Base-by-base conservation (phyloP, 192 early-diverging fungal genomes). In the Entomortierella chlamydospora region DNA sequence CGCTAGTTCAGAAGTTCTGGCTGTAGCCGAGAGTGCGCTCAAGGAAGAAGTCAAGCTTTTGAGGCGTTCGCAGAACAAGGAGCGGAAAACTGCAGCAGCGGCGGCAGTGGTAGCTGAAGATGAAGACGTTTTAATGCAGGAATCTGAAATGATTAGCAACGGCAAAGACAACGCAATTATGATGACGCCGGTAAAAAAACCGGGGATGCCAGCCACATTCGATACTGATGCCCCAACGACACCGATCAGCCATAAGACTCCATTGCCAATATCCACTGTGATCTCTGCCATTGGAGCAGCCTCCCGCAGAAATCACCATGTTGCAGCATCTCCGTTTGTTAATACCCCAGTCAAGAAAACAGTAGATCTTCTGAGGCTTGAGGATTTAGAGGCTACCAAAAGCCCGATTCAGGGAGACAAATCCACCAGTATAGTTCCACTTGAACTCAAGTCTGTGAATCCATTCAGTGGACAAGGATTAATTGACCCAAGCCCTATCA, bases 281-380 rank as follows among this genome's bases (percentile, higher is more conserved):
- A 70, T 79, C 17, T 65, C 76, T 13, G 76, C 76, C 26, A 50
- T 79, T 20, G 76, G 76, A 26, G 76, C 76, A 28, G 76, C 76
- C 2, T 79, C 76, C 1, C 67, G 76, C 6, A 61, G 76, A 9
- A 70, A 78, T 29, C 56, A 62, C 30, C 18, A 64, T 3, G 47
- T 25, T 1, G 23, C 68, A 26, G 53, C 53, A 22, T 64, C 61
- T 11, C 76, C 76, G 0, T 66, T 70, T 55, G 76, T 70, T 8
- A 70, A 52, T 31, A 77, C 73, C 2, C 73, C 73, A 2, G 65
- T 63, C 4, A 68, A 66, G 37, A 70, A 70, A 51, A 30, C 62
- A 8, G 39, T 37, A 0, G 50, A 66, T 33, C 9, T 52, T 9
- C 42, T 79, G 4, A 43, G 56, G 30, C 57, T 70, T 4, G 67